Percentiles rank a stretch among this genome's conserved stretches.
Evolutionary conservation across 225 moss, liverwort and hornwort species (phyloP).

Genomic region (Antitrichia curtipendula): DNA sequence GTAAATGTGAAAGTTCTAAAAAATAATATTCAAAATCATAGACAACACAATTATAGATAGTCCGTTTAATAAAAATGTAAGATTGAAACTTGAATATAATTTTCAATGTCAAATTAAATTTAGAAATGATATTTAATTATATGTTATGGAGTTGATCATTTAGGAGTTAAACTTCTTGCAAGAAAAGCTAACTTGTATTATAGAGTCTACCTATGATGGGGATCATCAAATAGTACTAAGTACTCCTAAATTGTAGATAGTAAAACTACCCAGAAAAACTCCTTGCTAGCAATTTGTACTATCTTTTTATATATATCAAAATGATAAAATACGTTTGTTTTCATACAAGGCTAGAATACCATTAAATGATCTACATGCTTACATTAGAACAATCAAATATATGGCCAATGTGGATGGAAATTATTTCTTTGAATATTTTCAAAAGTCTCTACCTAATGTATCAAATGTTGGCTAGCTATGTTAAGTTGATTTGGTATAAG

Average conservation of each 20-base stretch:
- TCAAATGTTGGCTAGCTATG: too few species aligned
- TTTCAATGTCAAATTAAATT: background rate
- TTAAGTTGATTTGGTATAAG: background rate
- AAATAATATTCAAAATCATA: background rate
- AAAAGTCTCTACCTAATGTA: too few species aligned
- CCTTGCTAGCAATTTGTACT: background rate
- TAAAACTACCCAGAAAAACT: background rate
- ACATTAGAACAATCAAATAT: too few species aligned
- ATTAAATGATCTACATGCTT: too few species aligned
- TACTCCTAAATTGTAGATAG: fast-evolving
- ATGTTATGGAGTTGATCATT: background rate
- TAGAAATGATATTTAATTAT: background rate
- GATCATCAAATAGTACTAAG: too few species aligned
- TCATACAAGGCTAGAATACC: background rate
- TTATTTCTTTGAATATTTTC: too few species aligned
- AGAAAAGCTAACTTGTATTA: background rate
- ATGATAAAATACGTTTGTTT: background rate
- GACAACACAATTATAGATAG: background rate
- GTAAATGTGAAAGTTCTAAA: background rate
- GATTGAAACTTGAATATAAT: background rate
- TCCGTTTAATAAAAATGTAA: background rate
- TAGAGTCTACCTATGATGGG: background rate
- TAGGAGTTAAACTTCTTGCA: too few species aligned
- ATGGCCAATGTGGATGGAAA: background rate
- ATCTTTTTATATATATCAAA: too few species aligned